These are phyloP conservation scores for Pterulicium gracile DNA, from an alignment of 1,284 basidiomycete species.

Conservation along the genomic window DNA sequence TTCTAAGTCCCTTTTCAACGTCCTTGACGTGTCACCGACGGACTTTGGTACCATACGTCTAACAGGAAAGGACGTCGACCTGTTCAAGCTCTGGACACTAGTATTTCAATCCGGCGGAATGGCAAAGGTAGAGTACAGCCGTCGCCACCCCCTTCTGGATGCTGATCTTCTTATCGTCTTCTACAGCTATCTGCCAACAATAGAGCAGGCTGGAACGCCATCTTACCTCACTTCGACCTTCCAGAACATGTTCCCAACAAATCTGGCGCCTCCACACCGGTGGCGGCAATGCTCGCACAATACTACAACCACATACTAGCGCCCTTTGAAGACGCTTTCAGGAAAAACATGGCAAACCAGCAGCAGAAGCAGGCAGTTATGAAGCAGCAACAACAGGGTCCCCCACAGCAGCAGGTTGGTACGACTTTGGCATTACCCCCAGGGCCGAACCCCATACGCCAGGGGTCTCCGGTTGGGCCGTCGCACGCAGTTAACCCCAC, in stretches of 20 bases:
- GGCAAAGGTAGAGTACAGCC: slow-evolving; percentile 34
- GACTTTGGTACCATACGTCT: slow-evolving; percentile 56
- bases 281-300: slow-evolving; percentile 37
- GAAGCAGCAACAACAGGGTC: slow-evolving; percentile 20
- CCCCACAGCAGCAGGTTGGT: slow-evolving; percentile 12
- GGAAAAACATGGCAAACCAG: slow-evolving; percentile 45
- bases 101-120: slow-evolving; percentile 49
- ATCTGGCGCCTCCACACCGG: slow-evolving; percentile 34
- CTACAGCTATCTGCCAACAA: slow-evolving; percentile 24
- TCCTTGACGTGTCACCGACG: slow-evolving; percentile 39
- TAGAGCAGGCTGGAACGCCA: slow-evolving; percentile 33
- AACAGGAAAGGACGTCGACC: slow-evolving; percentile 68
- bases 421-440: no score
- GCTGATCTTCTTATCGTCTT: no score
- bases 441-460: no score
- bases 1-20: slow-evolving; percentile 46
- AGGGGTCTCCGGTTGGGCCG: no score
- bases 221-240: slow-evolving; percentile 49
- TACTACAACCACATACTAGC: slow-evolving; percentile 50
- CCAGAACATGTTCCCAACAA: slow-evolving; percentile 46
- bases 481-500: no score
- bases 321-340: slow-evolving; percentile 61
- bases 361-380: slow-evolving; percentile 40
- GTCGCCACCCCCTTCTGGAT: slow-evolving; percentile 7
- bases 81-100: slow-evolving; percentile 59